Evolutionary conservation across 345 rosid species (phyloP).

Genomic region (Turritis glabra): DNA sequence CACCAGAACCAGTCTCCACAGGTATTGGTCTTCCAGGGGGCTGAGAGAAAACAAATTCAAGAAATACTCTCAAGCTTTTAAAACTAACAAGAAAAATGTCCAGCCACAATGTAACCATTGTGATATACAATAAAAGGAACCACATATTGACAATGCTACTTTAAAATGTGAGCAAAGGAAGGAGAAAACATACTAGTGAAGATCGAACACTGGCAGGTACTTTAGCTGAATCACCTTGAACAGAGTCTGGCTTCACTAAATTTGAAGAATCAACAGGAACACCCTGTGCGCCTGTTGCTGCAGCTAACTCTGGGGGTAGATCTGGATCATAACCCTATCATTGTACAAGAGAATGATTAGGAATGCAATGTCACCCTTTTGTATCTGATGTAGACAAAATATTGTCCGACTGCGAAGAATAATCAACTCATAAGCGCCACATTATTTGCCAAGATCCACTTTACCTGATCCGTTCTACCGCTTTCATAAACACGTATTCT

Average conservation of each 20-base stretch:
- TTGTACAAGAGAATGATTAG: conserved; percentile 18
- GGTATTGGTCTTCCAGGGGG: conserved; percentile 98
- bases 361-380: conserved; percentile 13
- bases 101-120: background rate
- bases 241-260: conserved; percentile 59
- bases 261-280: conserved; percentile 55
- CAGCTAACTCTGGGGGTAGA: conserved; percentile 97
- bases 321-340: conserved; percentile 93
- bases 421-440: background rate
- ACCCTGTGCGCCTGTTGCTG: conserved; percentile 82
- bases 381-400: conserved; percentile 17
- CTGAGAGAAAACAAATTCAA: conserved; percentile 47
- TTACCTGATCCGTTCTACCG: conserved; percentile 90
- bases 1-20: conserved; percentile 89
- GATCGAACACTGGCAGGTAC: conserved; percentile 73
- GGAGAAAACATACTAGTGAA: conserved; percentile 62
- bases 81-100: conserved; percentile 1
- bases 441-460: conserved; percentile 16
- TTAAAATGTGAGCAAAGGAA: conserved; percentile 5
- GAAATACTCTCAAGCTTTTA: conserved; percentile 14
- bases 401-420: background rate
- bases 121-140: conserved; percentile 4
- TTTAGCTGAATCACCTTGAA: conserved; percentile 57
- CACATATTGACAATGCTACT: conserved; percentile 11
- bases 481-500: conserved; percentile 98